phyloP scores from a whole-genome alignment of 2,329 filamentous ascomycete species.

The Alternaria arbusti region DNA sequence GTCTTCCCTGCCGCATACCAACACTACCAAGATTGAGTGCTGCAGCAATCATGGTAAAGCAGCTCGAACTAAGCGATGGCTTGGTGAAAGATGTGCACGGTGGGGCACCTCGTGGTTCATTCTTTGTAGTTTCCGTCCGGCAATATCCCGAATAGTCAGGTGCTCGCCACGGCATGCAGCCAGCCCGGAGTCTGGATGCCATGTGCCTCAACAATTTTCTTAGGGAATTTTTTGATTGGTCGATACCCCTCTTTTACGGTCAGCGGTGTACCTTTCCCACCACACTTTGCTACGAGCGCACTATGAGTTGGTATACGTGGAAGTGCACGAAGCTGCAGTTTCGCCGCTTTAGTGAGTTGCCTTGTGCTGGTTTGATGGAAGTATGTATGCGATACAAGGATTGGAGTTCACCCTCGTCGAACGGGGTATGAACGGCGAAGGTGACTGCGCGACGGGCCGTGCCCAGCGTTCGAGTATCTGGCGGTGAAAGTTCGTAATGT shows the following conservation, averaged over 20 bases:
- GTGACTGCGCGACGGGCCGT: slow-evolving; percentile 14
- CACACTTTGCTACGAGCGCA: slow-evolving; percentile 28
- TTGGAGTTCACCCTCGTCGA: not conserved
- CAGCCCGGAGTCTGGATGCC: slow-evolving; percentile 28
- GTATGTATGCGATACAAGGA: slow-evolving; percentile 7
- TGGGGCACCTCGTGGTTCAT: slow-evolving; percentile 22
- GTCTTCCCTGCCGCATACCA: slow-evolving; percentile 16
- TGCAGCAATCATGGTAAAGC: slow-evolving; percentile 4
- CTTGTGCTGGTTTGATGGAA: slow-evolving; percentile 1
- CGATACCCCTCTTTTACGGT: slow-evolving; percentile 33
- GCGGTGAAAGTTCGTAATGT: slow-evolving; percentile 29
- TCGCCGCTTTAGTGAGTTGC: not conserved
- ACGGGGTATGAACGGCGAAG: slow-evolving; percentile 6
- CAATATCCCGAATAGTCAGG: slow-evolving; percentile 36
- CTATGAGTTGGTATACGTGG: slow-evolving; percentile 38
- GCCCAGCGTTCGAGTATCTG: slow-evolving; percentile 15
- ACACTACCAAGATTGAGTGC: not conserved
- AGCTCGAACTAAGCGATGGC: not conserved
- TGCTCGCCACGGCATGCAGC: slow-evolving; percentile 39
- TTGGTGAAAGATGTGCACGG: slow-evolving; percentile 10
- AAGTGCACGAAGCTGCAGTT: slow-evolving; percentile 7
- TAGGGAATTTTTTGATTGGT: slow-evolving; percentile 35
- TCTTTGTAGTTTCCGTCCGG: slow-evolving; percentile 19
- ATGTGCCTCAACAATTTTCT: slow-evolving; percentile 35
- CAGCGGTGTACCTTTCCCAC: slow-evolving; percentile 34